Percentiles rank a stretch among this genome's conserved stretches.
Conservation (phyloP, 352 stramenopile genomes). For the Globisporangium orthogonon region DNA sequence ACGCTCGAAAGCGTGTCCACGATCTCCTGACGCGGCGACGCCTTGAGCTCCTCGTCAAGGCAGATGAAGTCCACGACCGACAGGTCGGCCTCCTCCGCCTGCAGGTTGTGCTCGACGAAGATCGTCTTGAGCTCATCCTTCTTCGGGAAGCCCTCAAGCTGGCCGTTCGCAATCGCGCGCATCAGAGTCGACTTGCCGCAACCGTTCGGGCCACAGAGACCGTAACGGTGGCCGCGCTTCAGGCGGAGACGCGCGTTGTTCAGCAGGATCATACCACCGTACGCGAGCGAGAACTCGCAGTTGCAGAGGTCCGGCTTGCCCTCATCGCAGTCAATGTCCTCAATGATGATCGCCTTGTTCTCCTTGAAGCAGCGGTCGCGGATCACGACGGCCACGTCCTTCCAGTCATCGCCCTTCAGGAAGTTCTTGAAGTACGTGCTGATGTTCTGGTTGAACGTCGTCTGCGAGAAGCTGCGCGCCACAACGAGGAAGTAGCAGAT, state of each 20-base stretch:
- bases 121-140: slow-evolving; percentile 93
- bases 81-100: slow-evolving; percentile 85
- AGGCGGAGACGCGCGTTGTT: slow-evolving; percentile 90
- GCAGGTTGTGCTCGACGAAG: slow-evolving; percentile 96
- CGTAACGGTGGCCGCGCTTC: slow-evolving; percentile 90
- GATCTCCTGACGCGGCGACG: slow-evolving; percentile 86
- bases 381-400: slow-evolving; percentile 64
- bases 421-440: slow-evolving; percentile 85
- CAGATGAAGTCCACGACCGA: slow-evolving; percentile 84
- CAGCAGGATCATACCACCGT: slow-evolving; percentile 90
- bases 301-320: slow-evolving; percentile 97
- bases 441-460: slow-evolving; percentile 92
- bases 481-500: slow-evolving; percentile 86
- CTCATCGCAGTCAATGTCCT: slow-evolving; percentile 96
- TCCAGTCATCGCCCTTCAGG: slow-evolving; percentile 52
- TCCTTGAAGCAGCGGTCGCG: slow-evolving; percentile 86
- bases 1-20: slow-evolving; percentile 88
- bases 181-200: slow-evolving; percentile 96
- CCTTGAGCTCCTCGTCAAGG: slow-evolving; percentile 87
- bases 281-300: slow-evolving; percentile 98
- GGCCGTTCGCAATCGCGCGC: slow-evolving; percentile 93
- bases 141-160: slow-evolving; percentile 96
- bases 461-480: slow-evolving; percentile 91
- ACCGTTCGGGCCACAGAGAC: slow-evolving; percentile 91
- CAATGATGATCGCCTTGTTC: slow-evolving; percentile 89